These are phyloP conservation scores for Oryza nivara DNA, from an alignment of 176 grass and related monocot genomes.

Conservation along the genomic window DNA sequence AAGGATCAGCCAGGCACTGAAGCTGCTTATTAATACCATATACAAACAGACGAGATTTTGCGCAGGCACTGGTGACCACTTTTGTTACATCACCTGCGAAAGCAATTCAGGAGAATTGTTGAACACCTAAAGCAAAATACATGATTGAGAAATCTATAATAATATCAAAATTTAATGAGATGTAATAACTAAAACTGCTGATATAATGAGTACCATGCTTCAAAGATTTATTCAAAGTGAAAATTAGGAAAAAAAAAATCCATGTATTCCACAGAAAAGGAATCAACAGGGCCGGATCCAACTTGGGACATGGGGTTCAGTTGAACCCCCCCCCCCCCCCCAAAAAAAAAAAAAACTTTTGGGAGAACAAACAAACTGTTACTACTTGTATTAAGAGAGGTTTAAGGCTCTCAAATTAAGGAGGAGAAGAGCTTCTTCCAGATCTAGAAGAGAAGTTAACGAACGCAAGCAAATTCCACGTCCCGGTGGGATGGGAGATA, in stretches of 20 bases:
- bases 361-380: too few species aligned
- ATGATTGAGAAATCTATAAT: background rate
- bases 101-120: background rate
- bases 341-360: too few species aligned
- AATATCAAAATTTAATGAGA: background rate
- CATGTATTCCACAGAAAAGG: background rate
- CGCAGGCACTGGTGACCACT: background rate
- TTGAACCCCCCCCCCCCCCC: too few species aligned
- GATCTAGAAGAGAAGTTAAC: too few species aligned
- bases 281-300: background rate
- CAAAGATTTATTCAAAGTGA: background rate
- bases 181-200: background rate
- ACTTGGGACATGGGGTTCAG: too few species aligned
- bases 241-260: background rate
- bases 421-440: too few species aligned
- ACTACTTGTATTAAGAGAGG: too few species aligned
- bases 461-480: too few species aligned
- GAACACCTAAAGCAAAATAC: background rate
- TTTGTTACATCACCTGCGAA: slow-evolving; percentile 24
- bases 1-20: slow-evolving; percentile 12
- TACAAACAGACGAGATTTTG: background rate
- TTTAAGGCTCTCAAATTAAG: too few species aligned
- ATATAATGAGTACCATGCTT: background rate
- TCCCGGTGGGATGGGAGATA: too few species aligned
- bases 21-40: background rate